Evolutionary conservation across 192 early-diverging fungal genomes (phyloP).

Genomic region (Backusella parvicylindrica): DNA sequence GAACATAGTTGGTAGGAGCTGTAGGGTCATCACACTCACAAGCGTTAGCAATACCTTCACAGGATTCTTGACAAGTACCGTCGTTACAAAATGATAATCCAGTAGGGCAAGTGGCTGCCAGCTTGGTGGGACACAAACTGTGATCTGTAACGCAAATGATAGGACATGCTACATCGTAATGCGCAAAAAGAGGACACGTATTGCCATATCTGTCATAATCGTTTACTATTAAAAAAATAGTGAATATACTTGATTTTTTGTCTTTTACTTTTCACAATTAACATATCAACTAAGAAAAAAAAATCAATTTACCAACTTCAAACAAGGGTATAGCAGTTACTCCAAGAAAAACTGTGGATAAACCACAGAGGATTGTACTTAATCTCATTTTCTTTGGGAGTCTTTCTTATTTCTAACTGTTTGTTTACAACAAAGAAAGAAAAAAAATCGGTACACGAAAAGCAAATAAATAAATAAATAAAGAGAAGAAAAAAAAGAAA

Average conservation of each 20-base stretch:
- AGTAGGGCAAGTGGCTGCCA: constrained; percentile 37
- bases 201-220: constrained; percentile 46
- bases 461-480: not conserved
- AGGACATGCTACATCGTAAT: constrained; percentile 47
- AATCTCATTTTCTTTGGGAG: constrained; percentile 1
- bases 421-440: not conserved
- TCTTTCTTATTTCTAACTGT: not conserved
- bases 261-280: not conserved
- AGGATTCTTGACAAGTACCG: constrained; percentile 47
- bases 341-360: not conserved
- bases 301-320: constrained; percentile 3
- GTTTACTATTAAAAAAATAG: constrained; percentile 33
- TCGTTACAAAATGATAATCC: constrained; percentile 51
- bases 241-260: not conserved
- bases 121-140: constrained; percentile 41
- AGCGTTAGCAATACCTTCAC: constrained; percentile 41
- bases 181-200: constrained; percentile 46
- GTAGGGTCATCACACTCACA: constrained; percentile 47
- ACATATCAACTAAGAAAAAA: not conserved
- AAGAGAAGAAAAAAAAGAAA: not conserved
- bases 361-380: constrained; percentile 4
- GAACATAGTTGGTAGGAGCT: constrained; percentile 33
- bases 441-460: not conserved
- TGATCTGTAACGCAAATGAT: constrained; percentile 48
- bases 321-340: constrained; percentile 15